Percentiles rank a stretch among this genome's conserved stretches.
These are phyloP conservation scores for Dalbergia cultrata DNA, from an alignment of 306 rosid genomes.

Conservation along the genomic window DNA sequence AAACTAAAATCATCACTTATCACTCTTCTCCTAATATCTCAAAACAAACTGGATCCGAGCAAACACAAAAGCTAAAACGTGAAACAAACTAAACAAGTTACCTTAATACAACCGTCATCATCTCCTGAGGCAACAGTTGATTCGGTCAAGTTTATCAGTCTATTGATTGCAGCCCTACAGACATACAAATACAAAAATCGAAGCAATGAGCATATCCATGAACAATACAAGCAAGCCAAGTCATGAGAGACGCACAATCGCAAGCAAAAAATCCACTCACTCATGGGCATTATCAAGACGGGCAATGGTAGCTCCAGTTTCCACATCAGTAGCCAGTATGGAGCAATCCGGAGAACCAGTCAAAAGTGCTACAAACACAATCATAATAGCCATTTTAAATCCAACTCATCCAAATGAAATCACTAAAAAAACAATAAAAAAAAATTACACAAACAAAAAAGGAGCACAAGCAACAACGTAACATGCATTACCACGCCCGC, in stretches of 20 bases:
- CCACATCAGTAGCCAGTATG: conserved; percentile 84
- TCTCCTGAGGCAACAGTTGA: conserved; percentile 91
- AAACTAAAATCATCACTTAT: conserved; percentile 1
- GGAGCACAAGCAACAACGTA: background rate
- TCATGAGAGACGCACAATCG: conserved; percentile 8
- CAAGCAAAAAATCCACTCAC: conserved; percentile 52
- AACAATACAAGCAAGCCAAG: background rate
- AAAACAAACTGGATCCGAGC: conserved; percentile 16
- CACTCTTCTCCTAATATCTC: background rate
- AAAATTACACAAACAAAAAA: background rate
- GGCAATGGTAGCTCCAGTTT: conserved; percentile 82
- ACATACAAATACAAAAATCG: conserved; percentile 19
- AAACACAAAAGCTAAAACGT: conserved; percentile 26
- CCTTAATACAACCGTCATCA: conserved; percentile 89
- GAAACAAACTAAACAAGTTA: conserved; percentile 41
- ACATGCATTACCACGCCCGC: conserved; percentile 71
- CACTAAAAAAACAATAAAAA: background rate
- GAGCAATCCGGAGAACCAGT: conserved; percentile 90
- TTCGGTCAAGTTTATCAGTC: conserved; percentile 75
- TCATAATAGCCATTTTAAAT: conserved; percentile 30
- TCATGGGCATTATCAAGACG: conserved; percentile 81
- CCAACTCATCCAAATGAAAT: conserved; percentile 26
- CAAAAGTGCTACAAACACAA: conserved; percentile 64
- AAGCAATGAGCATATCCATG: conserved; percentile 19
- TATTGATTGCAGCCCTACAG: conserved; percentile 76